A percentile compares a stretch with the other conserved stretches of the same genome.
Evolutionary conservation across 345 rosid species (phyloP).

Genomic region (Eucalyptus tenuipes): DNA sequence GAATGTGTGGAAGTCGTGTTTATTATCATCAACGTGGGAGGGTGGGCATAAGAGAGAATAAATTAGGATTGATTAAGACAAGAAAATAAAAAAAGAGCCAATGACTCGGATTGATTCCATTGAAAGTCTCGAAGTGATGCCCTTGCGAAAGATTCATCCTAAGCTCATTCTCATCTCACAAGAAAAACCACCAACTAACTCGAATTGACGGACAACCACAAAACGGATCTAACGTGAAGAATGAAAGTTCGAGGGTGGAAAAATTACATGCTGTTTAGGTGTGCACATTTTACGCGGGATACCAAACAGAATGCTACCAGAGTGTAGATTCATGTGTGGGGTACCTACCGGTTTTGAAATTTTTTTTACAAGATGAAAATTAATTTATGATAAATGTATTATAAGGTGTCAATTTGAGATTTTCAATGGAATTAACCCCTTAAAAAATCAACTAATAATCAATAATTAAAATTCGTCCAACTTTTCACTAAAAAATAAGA

Average conservation of each 20-base stretch:
- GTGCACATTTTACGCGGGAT: fast-evolving
- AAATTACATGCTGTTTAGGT: fast-evolving
- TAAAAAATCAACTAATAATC: background rate
- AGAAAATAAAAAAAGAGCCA: background rate
- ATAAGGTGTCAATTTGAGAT: background rate
- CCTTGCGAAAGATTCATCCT: background rate
- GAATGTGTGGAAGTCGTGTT: background rate
- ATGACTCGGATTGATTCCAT: background rate
- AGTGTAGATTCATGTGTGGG: background rate
- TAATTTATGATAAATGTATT: background rate
- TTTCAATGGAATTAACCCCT: background rate
- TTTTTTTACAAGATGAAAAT: fast-evolving
- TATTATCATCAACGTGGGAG: background rate
- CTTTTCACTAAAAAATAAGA: background rate
- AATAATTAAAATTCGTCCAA: background rate
- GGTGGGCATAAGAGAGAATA: background rate
- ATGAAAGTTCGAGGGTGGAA: fast-evolving
- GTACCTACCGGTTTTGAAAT: background rate
- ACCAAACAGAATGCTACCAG: fast-evolving
- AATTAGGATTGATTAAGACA: background rate
- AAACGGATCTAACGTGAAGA: background rate
- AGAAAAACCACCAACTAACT: background rate
- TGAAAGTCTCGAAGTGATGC: background rate
- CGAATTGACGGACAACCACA: fast-evolving
- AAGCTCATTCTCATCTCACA: background rate